Evolutionary conservation across 2,329 filamentous ascomycete species (phyloP).

Genomic region (Diaporthe sp.): DNA sequence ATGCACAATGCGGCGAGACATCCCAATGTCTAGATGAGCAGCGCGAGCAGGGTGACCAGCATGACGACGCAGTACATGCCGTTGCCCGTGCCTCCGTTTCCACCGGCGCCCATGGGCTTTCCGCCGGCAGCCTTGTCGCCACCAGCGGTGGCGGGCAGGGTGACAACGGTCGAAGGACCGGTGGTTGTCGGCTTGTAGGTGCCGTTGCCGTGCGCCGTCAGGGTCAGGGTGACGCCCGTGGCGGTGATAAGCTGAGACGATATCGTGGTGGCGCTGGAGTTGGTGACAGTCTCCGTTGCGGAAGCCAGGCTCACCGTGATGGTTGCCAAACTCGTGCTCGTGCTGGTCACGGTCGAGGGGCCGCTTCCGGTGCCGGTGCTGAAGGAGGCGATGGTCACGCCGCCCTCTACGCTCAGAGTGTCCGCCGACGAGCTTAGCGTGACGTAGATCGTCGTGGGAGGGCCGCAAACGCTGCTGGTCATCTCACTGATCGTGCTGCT

Average conservation of each 20-base stretch:
- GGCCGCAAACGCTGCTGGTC: background rate
- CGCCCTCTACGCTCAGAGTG: constrained; percentile 15
- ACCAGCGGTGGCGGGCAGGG: constrained; percentile 49
- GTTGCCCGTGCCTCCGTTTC: constrained; percentile 50
- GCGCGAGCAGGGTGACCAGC: constrained; percentile 52
- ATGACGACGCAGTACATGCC: constrained; percentile 53
- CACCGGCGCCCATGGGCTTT: constrained; percentile 45
- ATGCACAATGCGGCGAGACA: background rate
- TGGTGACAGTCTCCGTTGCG: constrained; percentile 30
- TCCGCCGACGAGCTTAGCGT: constrained; percentile 24
- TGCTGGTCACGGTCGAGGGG: constrained; percentile 29
- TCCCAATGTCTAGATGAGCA: constrained; percentile 48
- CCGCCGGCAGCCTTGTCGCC: constrained; percentile 51
- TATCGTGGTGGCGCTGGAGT: constrained; percentile 32
- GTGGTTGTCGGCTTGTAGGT: constrained; percentile 46
- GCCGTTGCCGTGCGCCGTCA: constrained; percentile 47
- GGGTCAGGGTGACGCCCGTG: constrained; percentile 28
- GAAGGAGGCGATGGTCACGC: constrained; percentile 21
- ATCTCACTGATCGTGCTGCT: background rate
- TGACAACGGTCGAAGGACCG: constrained; percentile 39
- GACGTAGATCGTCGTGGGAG: constrained; percentile 32
- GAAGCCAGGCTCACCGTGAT: constrained; percentile 24
- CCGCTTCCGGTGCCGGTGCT: background rate
- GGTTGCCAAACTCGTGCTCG: constrained; percentile 35
- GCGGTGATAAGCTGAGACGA: constrained; percentile 43